Conservation (phyloP, 768 basidiomycete species). For the Erythrobasidium yunnanense region DNA sequence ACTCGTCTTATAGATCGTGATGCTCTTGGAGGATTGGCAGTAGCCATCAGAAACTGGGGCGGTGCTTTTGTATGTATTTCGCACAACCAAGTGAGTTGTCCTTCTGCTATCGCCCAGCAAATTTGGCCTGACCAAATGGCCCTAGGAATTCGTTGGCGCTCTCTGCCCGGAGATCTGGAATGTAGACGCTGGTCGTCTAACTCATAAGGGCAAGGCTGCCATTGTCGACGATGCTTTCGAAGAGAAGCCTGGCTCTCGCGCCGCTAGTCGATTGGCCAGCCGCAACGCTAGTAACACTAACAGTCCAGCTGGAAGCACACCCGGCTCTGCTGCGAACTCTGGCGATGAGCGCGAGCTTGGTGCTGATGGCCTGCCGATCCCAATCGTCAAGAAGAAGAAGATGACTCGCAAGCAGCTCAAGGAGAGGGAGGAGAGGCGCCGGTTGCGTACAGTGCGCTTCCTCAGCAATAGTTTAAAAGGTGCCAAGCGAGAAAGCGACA, state of each 20-base stretch:
- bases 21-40: slow-evolving; percentile 82
- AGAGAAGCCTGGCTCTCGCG: slow-evolving; percentile 62
- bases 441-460: slow-evolving; percentile 41
- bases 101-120: slow-evolving; percentile 2
- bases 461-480: slow-evolving; percentile 11
- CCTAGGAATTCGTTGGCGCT: slow-evolving; percentile 39
- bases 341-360: slow-evolving; percentile 34
- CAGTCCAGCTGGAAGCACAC: slow-evolving; percentile 55
- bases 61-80: slow-evolving; percentile 94
- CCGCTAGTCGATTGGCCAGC: slow-evolving; percentile 58
- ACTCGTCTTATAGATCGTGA: too few species aligned
- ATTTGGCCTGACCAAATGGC: slow-evolving; percentile 39
- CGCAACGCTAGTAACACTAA: slow-evolving; percentile 42
- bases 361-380: slow-evolving; percentile 35
- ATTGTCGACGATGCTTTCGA: slow-evolving; percentile 73
- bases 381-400: slow-evolving; percentile 44
- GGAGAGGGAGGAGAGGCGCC: slow-evolving; percentile 72
- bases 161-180: slow-evolving; percentile 71
- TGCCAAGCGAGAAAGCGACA: slow-evolving; percentile 17
- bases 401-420: slow-evolving; percentile 85
- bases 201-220: slow-evolving; percentile 75
- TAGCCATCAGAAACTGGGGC: slow-evolving; percentile 88
- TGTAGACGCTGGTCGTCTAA: slow-evolving; percentile 71
- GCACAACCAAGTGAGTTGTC: slow-evolving; percentile 59
- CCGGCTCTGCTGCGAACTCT: slow-evolving; percentile 41